Percentiles rank a stretch among this genome's conserved stretches.
Conservation (phyloP, 1,284 basidiomycete genomes). For the Ustilago trichophora region DNA sequence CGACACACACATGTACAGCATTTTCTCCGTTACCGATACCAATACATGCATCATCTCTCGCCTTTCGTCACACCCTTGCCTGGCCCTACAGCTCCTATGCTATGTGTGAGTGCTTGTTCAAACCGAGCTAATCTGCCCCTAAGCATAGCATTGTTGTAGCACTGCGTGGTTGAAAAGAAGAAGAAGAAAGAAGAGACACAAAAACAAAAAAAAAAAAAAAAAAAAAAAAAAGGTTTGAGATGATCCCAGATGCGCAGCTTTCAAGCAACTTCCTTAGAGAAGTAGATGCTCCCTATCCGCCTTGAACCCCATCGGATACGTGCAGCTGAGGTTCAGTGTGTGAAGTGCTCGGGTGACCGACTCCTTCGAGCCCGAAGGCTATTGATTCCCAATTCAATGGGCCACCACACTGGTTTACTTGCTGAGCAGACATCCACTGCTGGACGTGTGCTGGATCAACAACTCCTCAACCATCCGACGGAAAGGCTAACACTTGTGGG, state of each 20-base stretch:
- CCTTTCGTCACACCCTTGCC: no score
- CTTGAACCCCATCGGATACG: slow-evolving; percentile 48
- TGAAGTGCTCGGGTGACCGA: slow-evolving; percentile 55
- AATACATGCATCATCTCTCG: no score
- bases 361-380: slow-evolving; percentile 53
- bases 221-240: slow-evolving; percentile 50
- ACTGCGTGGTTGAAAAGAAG: no score
- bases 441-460: slow-evolving; percentile 40
- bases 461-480: slow-evolving; percentile 51
- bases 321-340: slow-evolving; percentile 54
- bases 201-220: no score
- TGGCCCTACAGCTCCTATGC: no score
- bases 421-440: slow-evolving; percentile 51
- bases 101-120: no score
- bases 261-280: slow-evolving; percentile 42
- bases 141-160: no score
- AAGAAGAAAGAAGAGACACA: no score
- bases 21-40: no score
- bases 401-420: slow-evolving; percentile 47
- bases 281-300: slow-evolving; percentile 50
- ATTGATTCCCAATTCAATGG: slow-evolving; percentile 36
- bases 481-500: slow-evolving; percentile 52
- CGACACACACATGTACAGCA: no score
- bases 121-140: no score
- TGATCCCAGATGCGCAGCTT: slow-evolving; percentile 48